A percentile compares a stretch with the other conserved stretches of the same genome.
phyloP scores from a whole-genome alignment of 768 basidiomycete species.

The Cyathus striatus region DNA sequence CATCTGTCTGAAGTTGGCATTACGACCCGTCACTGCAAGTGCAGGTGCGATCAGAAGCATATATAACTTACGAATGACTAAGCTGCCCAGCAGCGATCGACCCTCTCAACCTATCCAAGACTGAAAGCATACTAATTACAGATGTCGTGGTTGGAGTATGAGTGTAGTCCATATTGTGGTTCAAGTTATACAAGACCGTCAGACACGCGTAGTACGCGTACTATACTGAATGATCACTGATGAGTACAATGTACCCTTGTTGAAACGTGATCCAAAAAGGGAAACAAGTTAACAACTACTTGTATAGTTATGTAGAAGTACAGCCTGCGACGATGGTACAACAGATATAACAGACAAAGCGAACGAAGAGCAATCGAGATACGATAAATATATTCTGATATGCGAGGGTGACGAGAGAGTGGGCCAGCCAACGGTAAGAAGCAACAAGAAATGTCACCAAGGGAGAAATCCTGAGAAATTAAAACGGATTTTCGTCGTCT shows the following conservation, averaged over 20 bases:
- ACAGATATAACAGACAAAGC: conserved; percentile 6
- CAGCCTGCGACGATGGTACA: conserved; percentile 15
- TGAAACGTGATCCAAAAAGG: background rate
- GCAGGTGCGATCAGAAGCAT: background rate
- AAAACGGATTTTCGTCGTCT: conserved; percentile 76
- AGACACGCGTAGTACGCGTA: background rate
- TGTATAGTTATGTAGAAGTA: conserved; percentile 3
- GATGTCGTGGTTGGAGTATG: background rate
- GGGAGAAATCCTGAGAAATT: conserved; percentile 10
- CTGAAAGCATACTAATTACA: background rate
- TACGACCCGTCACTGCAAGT: no score
- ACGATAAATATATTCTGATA: background rate
- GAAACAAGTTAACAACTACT: background rate
- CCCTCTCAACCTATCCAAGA: background rate
- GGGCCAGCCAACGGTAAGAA: background rate
- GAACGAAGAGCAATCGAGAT: conserved; percentile 2
- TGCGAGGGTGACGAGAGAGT: background rate
- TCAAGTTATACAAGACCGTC: background rate
- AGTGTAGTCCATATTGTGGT: background rate
- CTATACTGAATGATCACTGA: no score
- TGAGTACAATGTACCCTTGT: background rate
- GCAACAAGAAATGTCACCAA: background rate
- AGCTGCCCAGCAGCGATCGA: conserved; percentile 9
- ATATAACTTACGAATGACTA: conserved; percentile 9
- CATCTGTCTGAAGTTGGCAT: conserved; percentile 35